These are phyloP conservation scores for Citrus inodora DNA, from an alignment of 345 rosid genomes.

Conservation along the genomic window DNA sequence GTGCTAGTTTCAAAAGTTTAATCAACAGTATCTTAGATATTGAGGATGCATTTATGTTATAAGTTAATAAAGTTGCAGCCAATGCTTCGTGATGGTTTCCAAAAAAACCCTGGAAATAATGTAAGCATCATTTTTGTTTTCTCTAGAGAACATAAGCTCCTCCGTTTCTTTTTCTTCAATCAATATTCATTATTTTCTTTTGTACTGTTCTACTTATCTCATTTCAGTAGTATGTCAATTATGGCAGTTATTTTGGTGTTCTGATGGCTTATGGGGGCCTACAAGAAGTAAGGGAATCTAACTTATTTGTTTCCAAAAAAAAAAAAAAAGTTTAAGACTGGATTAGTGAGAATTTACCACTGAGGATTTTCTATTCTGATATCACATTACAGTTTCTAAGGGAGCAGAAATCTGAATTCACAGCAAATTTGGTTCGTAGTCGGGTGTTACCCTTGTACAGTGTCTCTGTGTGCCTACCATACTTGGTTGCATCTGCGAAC, in stretches of 20 bases:
- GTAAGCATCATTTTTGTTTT: background rate
- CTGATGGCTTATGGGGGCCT: slow-evolving; percentile 83
- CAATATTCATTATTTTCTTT: background rate
- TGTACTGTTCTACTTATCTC: slow-evolving; percentile 16
- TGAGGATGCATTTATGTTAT: background rate
- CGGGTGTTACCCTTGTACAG: slow-evolving; percentile 66
- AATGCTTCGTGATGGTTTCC: background rate
- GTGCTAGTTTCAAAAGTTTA: background rate
- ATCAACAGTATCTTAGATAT: background rate
- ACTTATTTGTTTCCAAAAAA: slow-evolving; percentile 8
- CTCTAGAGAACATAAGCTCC: background rate
- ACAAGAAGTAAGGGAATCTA: slow-evolving; percentile 70
- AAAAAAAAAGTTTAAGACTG: background rate
- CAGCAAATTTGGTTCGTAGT: slow-evolving; percentile 42
- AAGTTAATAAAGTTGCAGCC: background rate
- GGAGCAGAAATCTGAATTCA: slow-evolving; percentile 60
- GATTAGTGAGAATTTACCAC: background rate
- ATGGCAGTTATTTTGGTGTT: slow-evolving; percentile 80
- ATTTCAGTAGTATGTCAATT: slow-evolving; percentile 19
- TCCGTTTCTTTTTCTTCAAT: background rate
- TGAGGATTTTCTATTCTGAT: slow-evolving; percentile 2
- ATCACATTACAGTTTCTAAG: slow-evolving; percentile 57
- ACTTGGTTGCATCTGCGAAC: slow-evolving; percentile 75
- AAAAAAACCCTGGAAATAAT: background rate
- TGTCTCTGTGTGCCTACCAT: slow-evolving; percentile 48